A percentile compares a stretch with the other conserved stretches of the same genome.
phyloP scores from a whole-genome alignment of 176 grass and related monocot species.

The Chloris gayana region DNA sequence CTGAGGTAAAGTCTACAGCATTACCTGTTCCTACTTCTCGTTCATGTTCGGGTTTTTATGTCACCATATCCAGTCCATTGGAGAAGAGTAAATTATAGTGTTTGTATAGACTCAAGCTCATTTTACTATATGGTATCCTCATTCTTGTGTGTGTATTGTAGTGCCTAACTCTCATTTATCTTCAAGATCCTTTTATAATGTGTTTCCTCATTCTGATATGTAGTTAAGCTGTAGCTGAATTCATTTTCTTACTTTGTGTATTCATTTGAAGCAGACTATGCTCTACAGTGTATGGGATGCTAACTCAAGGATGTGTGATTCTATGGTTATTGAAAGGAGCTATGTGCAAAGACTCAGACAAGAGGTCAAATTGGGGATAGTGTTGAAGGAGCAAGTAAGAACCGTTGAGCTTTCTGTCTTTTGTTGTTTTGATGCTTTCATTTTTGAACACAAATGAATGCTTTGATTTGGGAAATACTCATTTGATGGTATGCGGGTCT shows the following conservation, averaged over 20 bases:
- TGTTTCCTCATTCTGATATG: neutral
- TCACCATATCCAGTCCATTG: neutral
- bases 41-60: slow-evolving; percentile 10
- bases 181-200: neutral
- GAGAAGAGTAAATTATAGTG: slow-evolving; percentile 4
- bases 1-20: slow-evolving; percentile 66
- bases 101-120: slow-evolving; percentile 14
- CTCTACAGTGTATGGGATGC: slow-evolving; percentile 72
- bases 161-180: neutral
- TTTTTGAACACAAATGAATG: slow-evolving; percentile 3
- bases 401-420: slow-evolving; percentile 30
- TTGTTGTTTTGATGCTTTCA: slow-evolving; percentile 4
- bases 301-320: slow-evolving; percentile 61
- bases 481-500: too few relatives aligned
- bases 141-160: slow-evolving; percentile 23
- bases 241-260: slow-evolving; percentile 43
- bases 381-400: slow-evolving; percentile 88
- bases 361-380: slow-evolving; percentile 62
- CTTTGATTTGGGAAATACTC: too few relatives aligned
- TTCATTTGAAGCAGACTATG: slow-evolving; percentile 72
- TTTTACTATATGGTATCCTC: slow-evolving; percentile 19
- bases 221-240: slow-evolving; percentile 6
- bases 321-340: slow-evolving; percentile 70
- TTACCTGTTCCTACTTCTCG: neutral
- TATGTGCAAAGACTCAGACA: slow-evolving; percentile 62